Evolutionary conservation across 257 asterid genomes (phyloP), one percentile per base, ranked within the genome.

Genomic region (Craterostigma plantagineum): DNA sequence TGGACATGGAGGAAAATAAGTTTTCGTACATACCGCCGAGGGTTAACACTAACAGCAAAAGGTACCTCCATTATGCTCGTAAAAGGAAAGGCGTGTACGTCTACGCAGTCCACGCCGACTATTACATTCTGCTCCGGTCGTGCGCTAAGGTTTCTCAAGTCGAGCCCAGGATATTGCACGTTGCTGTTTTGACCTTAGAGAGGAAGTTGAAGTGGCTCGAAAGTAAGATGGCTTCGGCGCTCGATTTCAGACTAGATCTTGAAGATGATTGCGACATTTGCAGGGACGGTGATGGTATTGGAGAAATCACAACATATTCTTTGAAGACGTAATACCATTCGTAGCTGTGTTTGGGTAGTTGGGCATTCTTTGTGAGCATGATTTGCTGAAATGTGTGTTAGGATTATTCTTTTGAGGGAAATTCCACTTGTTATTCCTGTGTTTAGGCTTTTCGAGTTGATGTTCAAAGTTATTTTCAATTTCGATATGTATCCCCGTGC

Each of bases 21-120:
- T 85, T 77, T 60, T 52, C 63, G 36, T 85, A 81, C 47, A 63
- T 75, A 38, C 69, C 77, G 10, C 96, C 92, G 0, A 67, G 86
- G 58, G 45, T 12, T 38, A 53, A 14, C 11, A 42, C 58, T 10
- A 70, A 60, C 64, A 60, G 58, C 43, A 52, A 38, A 35, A 73
- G 55, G 42, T 64, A 72, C 55, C 44, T 80, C 30, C 62, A 57
- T 34, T 77, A 81, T 27, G 38, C 54, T 6, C 70, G 94, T 63
- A 77, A 34, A 64, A 68, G 51, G 73, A 57, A 56, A 37, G 81
- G 66, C 10, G 67, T 64, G 33, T 61, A 38, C 42, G 14, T 65
- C 4, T 85, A 77, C 14, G 81, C 79, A 16, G 85, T 64, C 27
- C 94, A 81, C 56, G 96, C 92, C 0, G 96, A 85, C 64, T 85